These are phyloP conservation scores for Helicosporidium sp. DNA, from an alignment of 139 green algal genomes.

Conservation along the genomic window DNA sequence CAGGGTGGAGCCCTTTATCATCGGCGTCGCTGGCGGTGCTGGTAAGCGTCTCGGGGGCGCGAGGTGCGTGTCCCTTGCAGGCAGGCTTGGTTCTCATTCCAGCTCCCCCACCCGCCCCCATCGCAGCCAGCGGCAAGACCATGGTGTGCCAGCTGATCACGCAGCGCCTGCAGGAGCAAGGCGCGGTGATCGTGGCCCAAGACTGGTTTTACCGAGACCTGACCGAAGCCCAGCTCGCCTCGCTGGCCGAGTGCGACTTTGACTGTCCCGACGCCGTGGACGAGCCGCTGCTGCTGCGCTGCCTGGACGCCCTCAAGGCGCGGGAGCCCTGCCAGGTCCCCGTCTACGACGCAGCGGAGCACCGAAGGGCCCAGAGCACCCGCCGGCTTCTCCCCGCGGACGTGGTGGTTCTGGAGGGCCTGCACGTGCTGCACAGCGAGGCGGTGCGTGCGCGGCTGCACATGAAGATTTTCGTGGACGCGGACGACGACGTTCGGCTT, in stretches of 20 bases:
- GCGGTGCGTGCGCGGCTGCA: constrained; percentile 59
- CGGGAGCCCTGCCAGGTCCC: constrained; percentile 50
- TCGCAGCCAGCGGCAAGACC: constrained; percentile 38
- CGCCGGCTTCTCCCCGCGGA: constrained; percentile 60
- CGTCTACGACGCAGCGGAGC: constrained; percentile 79
- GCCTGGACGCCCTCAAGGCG: constrained; percentile 25
- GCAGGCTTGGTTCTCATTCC: background rate
- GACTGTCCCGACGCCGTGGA: constrained; percentile 83
- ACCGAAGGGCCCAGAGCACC: constrained; percentile 37
- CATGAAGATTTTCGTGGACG: constrained; percentile 78
- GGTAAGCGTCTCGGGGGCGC: background rate
- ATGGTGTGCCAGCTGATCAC: constrained; percentile 88
- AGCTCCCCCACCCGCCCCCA: background rate
- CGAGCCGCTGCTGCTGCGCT: constrained; percentile 38
- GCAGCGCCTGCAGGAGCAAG: constrained; percentile 66
- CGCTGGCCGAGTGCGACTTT: constrained; percentile 71
- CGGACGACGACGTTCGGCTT: constrained; percentile 89
- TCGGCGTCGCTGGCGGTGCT: constrained; percentile 38
- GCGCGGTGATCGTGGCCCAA: constrained; percentile 68
- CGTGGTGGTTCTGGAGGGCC: constrained; percentile 92
- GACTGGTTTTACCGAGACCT: constrained; percentile 76
- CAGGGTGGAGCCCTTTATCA: constrained; percentile 40
- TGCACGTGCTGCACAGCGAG: constrained; percentile 77
- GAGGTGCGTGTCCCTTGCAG: too few relatives aligned
- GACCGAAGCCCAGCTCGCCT: constrained; percentile 32